Percentiles rank a stretch among this genome's conserved stretches.
phyloP scores from a whole-genome alignment of 805 yeast species.

The Saturnispora quitensis region DNA sequence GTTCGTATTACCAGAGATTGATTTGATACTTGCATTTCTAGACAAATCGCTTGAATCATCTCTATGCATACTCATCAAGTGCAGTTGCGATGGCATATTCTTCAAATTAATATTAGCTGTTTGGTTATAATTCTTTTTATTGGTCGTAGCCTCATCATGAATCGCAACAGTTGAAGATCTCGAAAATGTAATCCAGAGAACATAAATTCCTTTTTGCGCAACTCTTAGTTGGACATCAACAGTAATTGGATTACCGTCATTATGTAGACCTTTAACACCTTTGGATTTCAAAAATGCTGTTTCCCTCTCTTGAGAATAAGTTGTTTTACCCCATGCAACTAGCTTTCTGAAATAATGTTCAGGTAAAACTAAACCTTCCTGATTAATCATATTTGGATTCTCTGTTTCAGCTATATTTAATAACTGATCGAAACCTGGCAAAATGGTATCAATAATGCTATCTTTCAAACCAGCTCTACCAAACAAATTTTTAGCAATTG shows the following conservation, averaged over 20 bases:
- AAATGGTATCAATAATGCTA: conserved; percentile 42
- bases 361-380: conserved; percentile 74
- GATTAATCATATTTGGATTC: conserved; percentile 30
- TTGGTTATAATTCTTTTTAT: background rate
- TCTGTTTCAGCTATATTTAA: conserved; percentile 34
- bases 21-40: background rate
- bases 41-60: conserved; percentile 6
- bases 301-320: conserved; percentile 35
- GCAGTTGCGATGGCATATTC: conserved; percentile 7
- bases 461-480: conserved; percentile 50
- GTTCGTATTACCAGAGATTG: background rate
- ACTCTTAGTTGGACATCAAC: conserved; percentile 80
- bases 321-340: conserved; percentile 32
- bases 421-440: conserved; percentile 53
- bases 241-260: conserved; percentile 55
- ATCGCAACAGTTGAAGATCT: conserved; percentile 27
- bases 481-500: conserved; percentile 69
- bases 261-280: conserved; percentile 61
- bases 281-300: conserved; percentile 46
- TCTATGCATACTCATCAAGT: conserved; percentile 5
- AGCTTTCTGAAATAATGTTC: conserved; percentile 83
- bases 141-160: background rate
- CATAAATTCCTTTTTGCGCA: conserved; percentile 44
- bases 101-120: background rate
- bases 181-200: conserved; percentile 83